Evolutionary conservation across 208 protist species (phyloP), one percentile per base, ranked within the genome.

Genomic region (Borovskyia barvae): DNA sequence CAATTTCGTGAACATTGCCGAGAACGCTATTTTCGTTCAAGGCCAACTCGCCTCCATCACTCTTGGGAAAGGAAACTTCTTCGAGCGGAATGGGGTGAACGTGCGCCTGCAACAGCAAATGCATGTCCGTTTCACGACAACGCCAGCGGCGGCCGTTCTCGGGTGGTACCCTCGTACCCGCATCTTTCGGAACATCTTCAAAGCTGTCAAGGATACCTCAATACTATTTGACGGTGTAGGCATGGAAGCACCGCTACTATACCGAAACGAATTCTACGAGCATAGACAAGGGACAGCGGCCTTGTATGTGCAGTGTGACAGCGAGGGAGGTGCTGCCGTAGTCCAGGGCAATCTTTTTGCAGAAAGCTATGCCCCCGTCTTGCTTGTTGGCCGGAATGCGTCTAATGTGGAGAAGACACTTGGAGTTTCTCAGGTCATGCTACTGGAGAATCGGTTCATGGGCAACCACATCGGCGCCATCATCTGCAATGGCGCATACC

Each of bases 401-500:
- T 47, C 66, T 4, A 39, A 39, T 25, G n/a, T 45, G 2, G 55
- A 70, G 48, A 46, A 41, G 37, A 20, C 32, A 43, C 61, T 40
- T 26, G 22, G 58, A 26, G 28, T 37, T 24, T 43, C 57, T 14
- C 40, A 24, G 32, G 46, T 48, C 20, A 39, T 50, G 29, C 17
- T 87, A 1, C 29, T 68, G 12, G 72, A 82, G 41, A 94, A 94
- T 61, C 48, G 58, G 24, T 94, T 92, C 58, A 58, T 40, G 5
- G 43, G 50, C 32, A 94, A 94, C 66, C 85, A 83, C 60, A 87
- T 94, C 60, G 88, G 88, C 4, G 60, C 72, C 3, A 37, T 94
- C 0, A 58, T 85, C 1, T 90, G 82, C 64, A 69, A 80, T 40
- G 82, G 88, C 17, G 82, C 77, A 14, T 54, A 53, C n/a, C 80